phyloP scores from a whole-genome alignment of 345 rosid genomes.

The Eucalyptus regnans region DNA sequence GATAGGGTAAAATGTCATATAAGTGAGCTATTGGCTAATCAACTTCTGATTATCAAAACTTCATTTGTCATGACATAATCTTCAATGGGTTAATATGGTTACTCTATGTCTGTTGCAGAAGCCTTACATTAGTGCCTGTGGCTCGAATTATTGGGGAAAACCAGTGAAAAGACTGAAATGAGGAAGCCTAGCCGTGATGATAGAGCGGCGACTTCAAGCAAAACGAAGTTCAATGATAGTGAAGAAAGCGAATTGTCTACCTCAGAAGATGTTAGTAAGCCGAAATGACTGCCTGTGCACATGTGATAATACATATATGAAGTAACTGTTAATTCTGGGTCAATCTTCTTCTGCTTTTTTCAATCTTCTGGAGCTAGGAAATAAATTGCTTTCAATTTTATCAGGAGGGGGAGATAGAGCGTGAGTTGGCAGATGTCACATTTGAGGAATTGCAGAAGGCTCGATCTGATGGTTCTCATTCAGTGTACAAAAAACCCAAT shows the following conservation, averaged over 20 bases:
- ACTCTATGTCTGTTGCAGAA: not conserved
- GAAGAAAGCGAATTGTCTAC: slow-evolving; percentile 16
- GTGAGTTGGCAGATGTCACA: slow-evolving; percentile 57
- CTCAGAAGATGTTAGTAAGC: slow-evolving; percentile 23
- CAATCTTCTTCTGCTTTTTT: not conserved
- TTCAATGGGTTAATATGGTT: not conserved
- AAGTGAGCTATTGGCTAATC: not conserved
- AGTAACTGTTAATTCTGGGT: not conserved
- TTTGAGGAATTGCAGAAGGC: slow-evolving; percentile 74
- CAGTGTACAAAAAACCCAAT: slow-evolving; percentile 11
- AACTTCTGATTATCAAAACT: not conserved
- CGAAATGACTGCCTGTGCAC: not conserved
- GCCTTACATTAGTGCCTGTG: not conserved
- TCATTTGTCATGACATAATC: not conserved
- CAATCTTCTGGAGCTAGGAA: not conserved
- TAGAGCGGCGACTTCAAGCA: slow-evolving; percentile 4
- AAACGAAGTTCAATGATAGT: slow-evolving; percentile 10
- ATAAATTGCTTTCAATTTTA: not conserved
- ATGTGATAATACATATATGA: not conserved
- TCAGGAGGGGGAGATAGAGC: slow-evolving; percentile 55
- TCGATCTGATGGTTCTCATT: slow-evolving; percentile 58
- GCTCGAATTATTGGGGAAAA: not conserved
- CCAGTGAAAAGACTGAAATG: not conserved
- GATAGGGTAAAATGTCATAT: not conserved
- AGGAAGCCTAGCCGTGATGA: not conserved